phyloP scores from a whole-genome alignment of 2,329 filamentous ascomycete genomes.

The Colletotrichum melonis region DNA sequence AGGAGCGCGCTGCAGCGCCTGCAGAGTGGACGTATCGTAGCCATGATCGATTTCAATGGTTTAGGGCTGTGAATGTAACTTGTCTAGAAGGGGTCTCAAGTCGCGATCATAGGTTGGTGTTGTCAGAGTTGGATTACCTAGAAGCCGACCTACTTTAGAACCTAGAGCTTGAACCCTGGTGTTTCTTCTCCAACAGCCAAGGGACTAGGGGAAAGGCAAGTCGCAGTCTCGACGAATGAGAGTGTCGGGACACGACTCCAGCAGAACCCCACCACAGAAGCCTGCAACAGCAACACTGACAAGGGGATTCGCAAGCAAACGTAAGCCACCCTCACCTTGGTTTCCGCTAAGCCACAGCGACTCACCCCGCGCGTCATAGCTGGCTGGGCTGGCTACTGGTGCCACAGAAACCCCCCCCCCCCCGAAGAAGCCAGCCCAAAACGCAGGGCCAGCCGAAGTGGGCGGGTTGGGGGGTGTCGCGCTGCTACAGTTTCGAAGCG shows the following conservation, averaged over 20 bases:
- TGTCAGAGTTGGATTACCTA: neutral
- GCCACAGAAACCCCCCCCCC: neutral
- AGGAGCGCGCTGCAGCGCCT: constrained; percentile 17
- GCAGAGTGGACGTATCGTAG: constrained; percentile 20
- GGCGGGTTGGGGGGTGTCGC: constrained; percentile 2
- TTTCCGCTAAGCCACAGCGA: constrained; percentile 21
- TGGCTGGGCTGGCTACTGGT: neutral
- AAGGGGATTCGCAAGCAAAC: neutral
- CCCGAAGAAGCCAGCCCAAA: too few relatives aligned
- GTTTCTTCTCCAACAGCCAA: neutral
- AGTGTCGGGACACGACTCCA: neutral
- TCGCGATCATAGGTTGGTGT: neutral
- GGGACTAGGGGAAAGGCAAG: neutral
- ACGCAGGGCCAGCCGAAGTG: neutral
- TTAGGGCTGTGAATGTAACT: neutral
- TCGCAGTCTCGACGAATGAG: constrained; percentile 2
- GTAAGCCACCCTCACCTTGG: neutral
- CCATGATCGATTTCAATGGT: neutral
- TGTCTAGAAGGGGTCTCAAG: neutral
- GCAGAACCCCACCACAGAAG: neutral
- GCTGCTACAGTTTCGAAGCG: constrained; percentile 18
- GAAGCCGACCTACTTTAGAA: constrained; percentile 12
- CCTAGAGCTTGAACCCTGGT: constrained; percentile 20
- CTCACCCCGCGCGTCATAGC: constrained; percentile 31
- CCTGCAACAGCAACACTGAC: neutral